These are phyloP conservation scores for Fagopyrum esculentum DNA, from an alignment of 148 eudicot species.

Conservation along the genomic window DNA sequence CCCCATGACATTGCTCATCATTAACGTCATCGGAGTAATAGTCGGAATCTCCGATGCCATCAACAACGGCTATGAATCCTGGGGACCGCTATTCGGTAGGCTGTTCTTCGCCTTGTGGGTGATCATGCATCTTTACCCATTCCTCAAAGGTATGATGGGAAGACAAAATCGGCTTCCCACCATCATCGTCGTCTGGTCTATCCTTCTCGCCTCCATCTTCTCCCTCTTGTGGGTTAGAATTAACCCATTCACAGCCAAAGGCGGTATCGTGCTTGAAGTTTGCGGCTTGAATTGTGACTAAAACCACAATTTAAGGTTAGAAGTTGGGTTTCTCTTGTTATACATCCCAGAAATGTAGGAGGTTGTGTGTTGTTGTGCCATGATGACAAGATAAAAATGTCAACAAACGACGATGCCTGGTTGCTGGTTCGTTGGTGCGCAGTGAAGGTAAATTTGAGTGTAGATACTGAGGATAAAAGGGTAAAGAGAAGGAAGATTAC, in stretches of 20 bases:
- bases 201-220: constrained; percentile 77
- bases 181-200: constrained; percentile 81
- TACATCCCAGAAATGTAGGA: neutral
- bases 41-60: constrained; percentile 87
- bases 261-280: constrained; percentile 74
- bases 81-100: constrained; percentile 85
- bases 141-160: constrained; percentile 93
- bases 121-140: constrained; percentile 85
- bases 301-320: neutral
- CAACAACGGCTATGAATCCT: constrained; percentile 79
- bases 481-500: neutral
- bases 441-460: neutral
- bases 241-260: constrained; percentile 69
- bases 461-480: constrained; percentile 12
- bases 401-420: neutral
- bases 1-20: constrained; percentile 64
- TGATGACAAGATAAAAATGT: neutral
- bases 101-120: constrained; percentile 97
- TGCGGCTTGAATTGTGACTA: constrained; percentile 88
- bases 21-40: constrained; percentile 66
- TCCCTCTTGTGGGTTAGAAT: constrained; percentile 87
- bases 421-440: neutral
- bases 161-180: constrained; percentile 64
- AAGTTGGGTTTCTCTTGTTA: neutral
- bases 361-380: neutral